Percentiles rank a stretch among this genome's conserved stretches.
Evolutionary conservation across 257 asterid species (phyloP).

Genomic region (Coffea eugenioides): DNA sequence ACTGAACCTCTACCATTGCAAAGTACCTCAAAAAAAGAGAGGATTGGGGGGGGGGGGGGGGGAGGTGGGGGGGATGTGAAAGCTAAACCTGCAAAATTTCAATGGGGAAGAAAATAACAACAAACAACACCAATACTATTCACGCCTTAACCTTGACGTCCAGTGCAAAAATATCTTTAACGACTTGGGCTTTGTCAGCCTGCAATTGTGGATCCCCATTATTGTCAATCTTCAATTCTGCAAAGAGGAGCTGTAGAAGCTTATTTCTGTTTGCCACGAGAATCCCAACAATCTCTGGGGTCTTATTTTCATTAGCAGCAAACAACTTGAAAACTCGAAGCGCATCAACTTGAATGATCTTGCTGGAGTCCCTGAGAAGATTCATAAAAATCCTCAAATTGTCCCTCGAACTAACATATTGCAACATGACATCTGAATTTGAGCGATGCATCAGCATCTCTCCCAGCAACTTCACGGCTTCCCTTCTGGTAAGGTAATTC

Average conservation of each 20-base stretch:
- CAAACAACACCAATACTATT: conserved; percentile 10
- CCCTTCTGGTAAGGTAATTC: conserved; percentile 84
- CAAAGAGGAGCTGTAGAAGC: conserved; percentile 70
- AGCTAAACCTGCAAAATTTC: neutral
- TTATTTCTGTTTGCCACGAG: conserved; percentile 71
- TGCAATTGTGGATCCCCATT: conserved; percentile 89
- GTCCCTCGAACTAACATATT: conserved; percentile 74
- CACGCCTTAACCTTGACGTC: conserved; percentile 51
- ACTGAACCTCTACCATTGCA: neutral
- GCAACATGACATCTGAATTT: conserved; percentile 75
- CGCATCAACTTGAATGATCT: conserved; percentile 51
- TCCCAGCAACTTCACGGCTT: conserved; percentile 81
- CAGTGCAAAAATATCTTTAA: conserved; percentile 75
- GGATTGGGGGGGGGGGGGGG: too few relatives aligned
- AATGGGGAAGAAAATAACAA: neutral
- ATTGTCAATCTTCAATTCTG: conserved; percentile 71
- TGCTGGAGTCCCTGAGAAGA: conserved; percentile 35
- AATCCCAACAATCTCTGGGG: conserved; percentile 74
- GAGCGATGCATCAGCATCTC: conserved; percentile 89
- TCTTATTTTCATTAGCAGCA: conserved; percentile 83
- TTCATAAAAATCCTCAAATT: conserved; percentile 92
- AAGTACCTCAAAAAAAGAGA: neutral
- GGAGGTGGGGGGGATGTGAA: too few relatives aligned
- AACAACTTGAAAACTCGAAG: conserved; percentile 89
- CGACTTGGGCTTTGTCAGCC: conserved; percentile 87